These are phyloP conservation scores for Graphilbum sp. DNA, from an alignment of 2,329 filamentous ascomycete genomes.

Conservation along the genomic window DNA sequence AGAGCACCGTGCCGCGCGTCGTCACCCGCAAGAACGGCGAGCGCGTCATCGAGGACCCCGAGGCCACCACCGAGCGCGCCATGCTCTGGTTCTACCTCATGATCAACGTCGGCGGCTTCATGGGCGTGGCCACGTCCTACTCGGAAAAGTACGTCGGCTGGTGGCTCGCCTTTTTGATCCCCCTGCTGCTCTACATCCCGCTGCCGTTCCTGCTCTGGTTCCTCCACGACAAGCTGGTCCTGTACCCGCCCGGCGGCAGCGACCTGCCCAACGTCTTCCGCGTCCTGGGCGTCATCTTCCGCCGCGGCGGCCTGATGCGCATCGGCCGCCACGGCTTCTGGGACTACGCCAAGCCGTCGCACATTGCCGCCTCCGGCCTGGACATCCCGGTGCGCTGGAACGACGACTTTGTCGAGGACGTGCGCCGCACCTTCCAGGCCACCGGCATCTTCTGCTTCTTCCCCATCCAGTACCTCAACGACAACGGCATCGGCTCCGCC, in stretches of 20 bases:
- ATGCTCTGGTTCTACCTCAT: slow-evolving; percentile 50
- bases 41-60: slow-evolving; percentile 54
- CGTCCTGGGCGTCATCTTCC: slow-evolving; percentile 22
- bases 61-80: slow-evolving; percentile 50
- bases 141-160: slow-evolving; percentile 54
- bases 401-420: slow-evolving; percentile 19
- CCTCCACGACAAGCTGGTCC: slow-evolving; percentile 23
- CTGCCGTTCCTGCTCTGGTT: slow-evolving; percentile 24
- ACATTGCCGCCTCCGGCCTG: slow-evolving; percentile 25
- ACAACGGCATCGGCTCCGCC: slow-evolving; percentile 32
- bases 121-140: slow-evolving; percentile 52
- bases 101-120: slow-evolving; percentile 53
- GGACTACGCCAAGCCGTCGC: slow-evolving; percentile 52
- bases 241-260: slow-evolving; percentile 27
- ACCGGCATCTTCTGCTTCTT: slow-evolving; percentile 51
- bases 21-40: slow-evolving; percentile 37
- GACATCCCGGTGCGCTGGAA: slow-evolving; percentile 36
- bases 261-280: slow-evolving; percentile 26
- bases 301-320: slow-evolving; percentile 20
- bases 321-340: slow-evolving; percentile 37
- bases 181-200: slow-evolving; percentile 26
- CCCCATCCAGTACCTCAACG: slow-evolving; percentile 27
- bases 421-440: slow-evolving; percentile 50
- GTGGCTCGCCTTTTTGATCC: slow-evolving; percentile 53
- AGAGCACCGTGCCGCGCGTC: slow-evolving; percentile 39